Evolutionary conservation across 1,284 basidiomycete species (phyloP).

Genomic region (Naganishia albida): DNA sequence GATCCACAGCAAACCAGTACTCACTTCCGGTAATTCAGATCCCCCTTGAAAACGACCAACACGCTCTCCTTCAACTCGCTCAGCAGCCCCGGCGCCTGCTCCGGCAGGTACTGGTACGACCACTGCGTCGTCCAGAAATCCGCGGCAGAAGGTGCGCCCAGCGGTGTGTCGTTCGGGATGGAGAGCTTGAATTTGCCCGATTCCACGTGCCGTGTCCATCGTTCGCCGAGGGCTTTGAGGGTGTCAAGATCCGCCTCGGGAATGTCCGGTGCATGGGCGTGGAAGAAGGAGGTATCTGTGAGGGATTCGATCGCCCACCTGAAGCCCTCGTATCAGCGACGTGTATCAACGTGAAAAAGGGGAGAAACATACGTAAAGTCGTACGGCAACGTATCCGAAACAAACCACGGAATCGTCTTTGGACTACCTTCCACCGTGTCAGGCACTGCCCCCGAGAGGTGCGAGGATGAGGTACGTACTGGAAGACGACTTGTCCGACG

Average conservation of each 20-base stretch:
- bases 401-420: constrained; percentile 60
- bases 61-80: constrained; percentile 64
- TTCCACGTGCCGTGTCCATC: constrained; percentile 74
- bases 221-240: constrained; percentile 64
- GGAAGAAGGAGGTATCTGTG: constrained; percentile 59
- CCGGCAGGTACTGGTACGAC: constrained; percentile 78
- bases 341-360: constrained; percentile 33
- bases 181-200: constrained; percentile 73
- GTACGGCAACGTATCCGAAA: constrained; percentile 80
- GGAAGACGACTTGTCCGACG: constrained; percentile 78
- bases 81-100: constrained; percentile 64
- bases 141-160: constrained; percentile 60
- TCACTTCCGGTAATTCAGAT: constrained; percentile 86
- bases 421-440: constrained; percentile 30
- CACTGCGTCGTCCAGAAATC: constrained; percentile 83
- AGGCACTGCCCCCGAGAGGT: background rate
- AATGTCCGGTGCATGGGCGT: constrained; percentile 59
- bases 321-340: constrained; percentile 15
- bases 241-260: constrained; percentile 40
- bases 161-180: constrained; percentile 65
- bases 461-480: constrained; percentile 61
- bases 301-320: constrained; percentile 58
- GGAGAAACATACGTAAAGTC: constrained; percentile 65
- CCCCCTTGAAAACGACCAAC: constrained; percentile 94
- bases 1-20: constrained; percentile 44